These are phyloP conservation scores for Ogataea trehaloabstinens DNA, from an alignment of 805 yeast species.

Conservation along the genomic window DNA sequence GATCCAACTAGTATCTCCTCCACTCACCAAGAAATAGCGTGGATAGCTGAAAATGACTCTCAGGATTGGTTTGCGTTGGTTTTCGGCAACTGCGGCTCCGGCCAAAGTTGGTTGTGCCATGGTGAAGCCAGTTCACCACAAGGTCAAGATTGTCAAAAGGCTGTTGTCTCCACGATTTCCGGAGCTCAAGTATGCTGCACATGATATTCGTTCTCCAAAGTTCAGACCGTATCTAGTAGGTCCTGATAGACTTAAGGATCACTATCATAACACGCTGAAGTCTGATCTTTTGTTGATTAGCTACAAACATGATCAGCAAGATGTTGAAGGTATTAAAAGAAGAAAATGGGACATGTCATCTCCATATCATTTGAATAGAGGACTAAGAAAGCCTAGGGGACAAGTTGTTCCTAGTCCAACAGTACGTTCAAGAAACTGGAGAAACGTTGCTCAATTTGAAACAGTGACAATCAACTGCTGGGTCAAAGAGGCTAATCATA, in stretches of 20 bases:
- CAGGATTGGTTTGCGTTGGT: too few species aligned
- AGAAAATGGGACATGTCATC: slow-evolving; percentile 86
- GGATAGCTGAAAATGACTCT: too few species aligned
- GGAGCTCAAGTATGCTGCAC: slow-evolving; percentile 60
- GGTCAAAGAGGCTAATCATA: slow-evolving; percentile 67
- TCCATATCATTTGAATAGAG: slow-evolving; percentile 87
- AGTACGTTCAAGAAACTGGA: slow-evolving; percentile 60
- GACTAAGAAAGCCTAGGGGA: slow-evolving; percentile 73
- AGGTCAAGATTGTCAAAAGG: slow-evolving; percentile 70
- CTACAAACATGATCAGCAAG: slow-evolving; percentile 63
- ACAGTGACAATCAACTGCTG: slow-evolving; percentile 74
- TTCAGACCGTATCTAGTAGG: slow-evolving; percentile 72
- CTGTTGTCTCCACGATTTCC: slow-evolving; percentile 74
- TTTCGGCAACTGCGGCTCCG: slow-evolving; percentile 24
- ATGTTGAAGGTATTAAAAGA: slow-evolving; percentile 61
- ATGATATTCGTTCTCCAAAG: slow-evolving; percentile 76
- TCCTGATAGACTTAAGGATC: slow-evolving; percentile 77
- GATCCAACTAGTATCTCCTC: too few species aligned
- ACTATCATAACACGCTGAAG: slow-evolving; percentile 69
- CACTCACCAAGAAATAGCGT: too few species aligned
- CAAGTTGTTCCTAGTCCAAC: slow-evolving; percentile 72
- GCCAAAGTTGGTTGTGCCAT: slow-evolving; percentile 62
- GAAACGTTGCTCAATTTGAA: slow-evolving; percentile 69
- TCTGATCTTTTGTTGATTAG: slow-evolving; percentile 76
- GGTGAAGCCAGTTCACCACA: slow-evolving; percentile 90